Evolutionary conservation across 2,329 filamentous ascomycete genomes (phyloP).

Genomic region (Colletotrichum lini): DNA sequence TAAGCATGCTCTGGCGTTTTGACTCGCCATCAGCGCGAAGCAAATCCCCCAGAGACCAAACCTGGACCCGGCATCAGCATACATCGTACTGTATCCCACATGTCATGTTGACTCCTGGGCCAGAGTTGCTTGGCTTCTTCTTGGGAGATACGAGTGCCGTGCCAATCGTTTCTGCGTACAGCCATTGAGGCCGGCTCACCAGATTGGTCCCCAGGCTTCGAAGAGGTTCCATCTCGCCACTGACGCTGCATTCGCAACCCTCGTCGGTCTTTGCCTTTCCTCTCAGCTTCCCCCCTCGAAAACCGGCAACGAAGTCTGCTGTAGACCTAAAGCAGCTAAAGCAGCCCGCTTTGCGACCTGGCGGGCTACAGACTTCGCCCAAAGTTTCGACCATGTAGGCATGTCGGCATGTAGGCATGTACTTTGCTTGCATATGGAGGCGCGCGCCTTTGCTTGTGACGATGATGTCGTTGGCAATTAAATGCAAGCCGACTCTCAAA

Average conservation of each 20-base stretch:
- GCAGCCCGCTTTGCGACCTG: slow-evolving; percentile 37
- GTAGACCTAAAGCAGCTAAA: slow-evolving; percentile 39
- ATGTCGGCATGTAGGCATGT: slow-evolving; percentile 30
- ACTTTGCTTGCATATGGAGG: slow-evolving; percentile 28
- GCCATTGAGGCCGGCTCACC: slow-evolving; percentile 21
- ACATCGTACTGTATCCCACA: slow-evolving; percentile 4
- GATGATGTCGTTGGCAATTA: slow-evolving; percentile 35
- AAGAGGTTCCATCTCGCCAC: slow-evolving; percentile 61
- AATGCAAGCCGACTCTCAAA: slow-evolving; percentile 9
- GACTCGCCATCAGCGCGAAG: slow-evolving; percentile 32
- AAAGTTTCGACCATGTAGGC: slow-evolving; percentile 39
- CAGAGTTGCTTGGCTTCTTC: slow-evolving; percentile 15
- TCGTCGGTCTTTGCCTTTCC: slow-evolving; percentile 32
- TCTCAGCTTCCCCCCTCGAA: slow-evolving; percentile 9
- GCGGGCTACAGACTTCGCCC: slow-evolving; percentile 38
- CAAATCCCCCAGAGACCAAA: slow-evolving; percentile 17
- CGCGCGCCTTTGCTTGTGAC: slow-evolving; percentile 42
- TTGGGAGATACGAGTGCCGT: slow-evolving; percentile 5
- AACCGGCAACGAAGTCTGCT: slow-evolving; percentile 42
- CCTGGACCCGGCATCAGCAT: slow-evolving; percentile 2
- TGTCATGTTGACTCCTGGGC: not conserved
- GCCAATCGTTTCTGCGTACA: slow-evolving; percentile 1
- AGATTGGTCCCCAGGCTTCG: slow-evolving; percentile 54
- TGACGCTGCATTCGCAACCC: slow-evolving; percentile 52
- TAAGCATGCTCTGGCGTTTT: slow-evolving; percentile 37